Evolutionary conservation across 1,139 yeast species (phyloP), one percentile per base, ranked within the genome.

Genomic region (Wickerhamomyces sp.): DNA sequence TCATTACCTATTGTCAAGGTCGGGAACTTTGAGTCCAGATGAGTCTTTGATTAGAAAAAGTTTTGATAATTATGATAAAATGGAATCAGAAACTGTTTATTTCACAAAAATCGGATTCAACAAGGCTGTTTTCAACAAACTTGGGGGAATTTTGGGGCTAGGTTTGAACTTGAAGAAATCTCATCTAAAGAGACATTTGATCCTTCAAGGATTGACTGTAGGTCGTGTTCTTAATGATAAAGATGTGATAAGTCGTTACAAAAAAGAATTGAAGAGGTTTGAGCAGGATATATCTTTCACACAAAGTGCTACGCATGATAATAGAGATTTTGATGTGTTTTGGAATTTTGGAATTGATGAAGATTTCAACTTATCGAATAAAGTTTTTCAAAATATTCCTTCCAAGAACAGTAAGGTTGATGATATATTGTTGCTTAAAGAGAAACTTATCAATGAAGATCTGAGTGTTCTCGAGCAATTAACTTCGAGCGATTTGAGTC

Each of bases 81-180:
- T 72, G 20, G 69, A 67, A 26, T 54, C 53, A 1, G 88, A 83
- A 42, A 57, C 78, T 7, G 64, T 68, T 11, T 61, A 61, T 30
- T 63, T 66, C 48, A 52, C 75, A 19, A 53, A 59, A 26, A 58
- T 59, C 20, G 83, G 84, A 0, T 77, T 79, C 47, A 68, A 74
- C 15, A 61, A 65, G 15, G 67, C 68, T 11, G 66, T 78, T 0
- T 82, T 66, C 53, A 76, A 76, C 37, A 85, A 84, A 51, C 54
- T 84, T 20, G 70, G 70, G 32, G 77, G 84, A 10, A 75, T 84
- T 47, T 52, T 78, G 23, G 72, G 71, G 13, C 75, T 81, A 46
- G 69, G 70, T 14, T 45, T 52, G 21, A 59, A 70, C 38, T 45
- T 77, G 24, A 42, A 53, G 3, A 49, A 21, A 57, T 64, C 51